A percentile compares a stretch with the other conserved stretches of the same genome.
These are phyloP conservation scores for Cyberlindnera xylosilytica DNA, from an alignment of 805 yeast species.

Conservation along the genomic window DNA sequence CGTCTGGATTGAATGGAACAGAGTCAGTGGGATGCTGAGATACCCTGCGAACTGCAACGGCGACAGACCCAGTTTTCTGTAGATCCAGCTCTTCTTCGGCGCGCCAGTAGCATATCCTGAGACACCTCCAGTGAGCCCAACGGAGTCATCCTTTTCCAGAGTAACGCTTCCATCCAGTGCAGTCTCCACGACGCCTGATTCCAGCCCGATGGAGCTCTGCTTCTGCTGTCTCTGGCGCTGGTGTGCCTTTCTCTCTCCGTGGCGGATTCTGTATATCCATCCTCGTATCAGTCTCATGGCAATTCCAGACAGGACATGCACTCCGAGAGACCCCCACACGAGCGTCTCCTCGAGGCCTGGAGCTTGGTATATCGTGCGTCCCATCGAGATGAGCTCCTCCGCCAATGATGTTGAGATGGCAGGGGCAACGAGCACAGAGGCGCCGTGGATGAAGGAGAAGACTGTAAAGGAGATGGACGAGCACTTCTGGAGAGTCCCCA, in stretches of 20 bases:
- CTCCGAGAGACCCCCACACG: constrained; percentile 43
- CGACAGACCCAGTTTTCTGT: constrained; percentile 43
- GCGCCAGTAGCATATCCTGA: constrained; percentile 53
- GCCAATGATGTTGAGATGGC: constrained; percentile 40
- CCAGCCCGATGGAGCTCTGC: constrained; percentile 1
- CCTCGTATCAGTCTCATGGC: constrained; percentile 38
- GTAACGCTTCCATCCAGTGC: constrained; percentile 6
- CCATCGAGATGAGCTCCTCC: constrained; percentile 55
- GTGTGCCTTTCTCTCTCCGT: constrained; percentile 20
- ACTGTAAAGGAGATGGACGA: constrained; percentile 55
- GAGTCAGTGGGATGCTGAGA: constrained; percentile 41
- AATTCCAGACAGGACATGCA: constrained; percentile 56
- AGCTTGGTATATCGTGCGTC: constrained; percentile 58
- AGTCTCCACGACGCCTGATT: constrained; percentile 12
- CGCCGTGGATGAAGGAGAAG: constrained; percentile 56
- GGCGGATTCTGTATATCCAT: constrained; percentile 26
- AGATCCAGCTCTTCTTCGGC: constrained; percentile 42
- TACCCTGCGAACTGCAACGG: constrained; percentile 64
- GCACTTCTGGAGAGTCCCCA: constrained; percentile 46
- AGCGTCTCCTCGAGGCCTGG: constrained; percentile 46
- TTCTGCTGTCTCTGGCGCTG: constrained; percentile 25
- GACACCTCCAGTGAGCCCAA: constrained; percentile 61
- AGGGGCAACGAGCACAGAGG: constrained; percentile 55
- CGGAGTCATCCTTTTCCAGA: constrained; percentile 34
- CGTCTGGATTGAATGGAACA: constrained; percentile 45